A percentile compares a stretch with the other conserved stretches of the same genome.
phyloP scores from a whole-genome alignment of 345 rosid species.

The Linum tenue region DNA sequence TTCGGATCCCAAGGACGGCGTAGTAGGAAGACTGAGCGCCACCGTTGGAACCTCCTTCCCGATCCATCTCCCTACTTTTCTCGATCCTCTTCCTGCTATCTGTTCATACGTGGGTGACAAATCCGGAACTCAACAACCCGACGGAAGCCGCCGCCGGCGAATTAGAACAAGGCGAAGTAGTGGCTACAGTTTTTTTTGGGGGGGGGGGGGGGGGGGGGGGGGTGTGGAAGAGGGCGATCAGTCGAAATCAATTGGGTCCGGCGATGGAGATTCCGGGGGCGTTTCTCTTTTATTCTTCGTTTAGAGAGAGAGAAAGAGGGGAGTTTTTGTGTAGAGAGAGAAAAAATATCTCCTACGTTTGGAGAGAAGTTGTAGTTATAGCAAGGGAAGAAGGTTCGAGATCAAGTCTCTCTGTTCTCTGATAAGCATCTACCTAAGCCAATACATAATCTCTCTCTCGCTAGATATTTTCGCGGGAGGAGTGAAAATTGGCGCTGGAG shows the following conservation, averaged over 20 bases:
- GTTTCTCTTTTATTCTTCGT: too few relatives aligned
- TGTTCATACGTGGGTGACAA: background rate
- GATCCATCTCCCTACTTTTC: conserved; percentile 37
- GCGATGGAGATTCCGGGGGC: too few relatives aligned
- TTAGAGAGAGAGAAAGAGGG: too few relatives aligned
- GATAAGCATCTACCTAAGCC: background rate
- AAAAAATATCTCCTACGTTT: conserved; percentile 30
- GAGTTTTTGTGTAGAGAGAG: background rate
- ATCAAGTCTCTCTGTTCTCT: conserved; percentile 9
- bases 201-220: too few relatives aligned
- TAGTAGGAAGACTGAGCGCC: conserved; percentile 54
- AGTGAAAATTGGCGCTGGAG: background rate
- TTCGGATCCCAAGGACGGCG: conserved; percentile 67
- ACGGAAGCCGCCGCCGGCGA: background rate
- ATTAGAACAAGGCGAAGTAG: background rate
- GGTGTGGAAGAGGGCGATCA: background rate
- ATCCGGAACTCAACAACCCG: background rate
- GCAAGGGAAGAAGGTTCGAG: conserved; percentile 38
- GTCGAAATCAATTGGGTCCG: too few relatives aligned
- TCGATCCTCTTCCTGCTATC: background rate
- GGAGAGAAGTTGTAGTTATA: background rate
- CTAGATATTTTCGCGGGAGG: conserved; percentile 31
- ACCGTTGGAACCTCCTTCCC: conserved; percentile 53
- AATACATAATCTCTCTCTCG: background rate
- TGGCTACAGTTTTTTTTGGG: background rate